Evolutionary conservation across 1,284 basidiomycete species (phyloP).

Genomic region (Baeospora myosura): DNA sequence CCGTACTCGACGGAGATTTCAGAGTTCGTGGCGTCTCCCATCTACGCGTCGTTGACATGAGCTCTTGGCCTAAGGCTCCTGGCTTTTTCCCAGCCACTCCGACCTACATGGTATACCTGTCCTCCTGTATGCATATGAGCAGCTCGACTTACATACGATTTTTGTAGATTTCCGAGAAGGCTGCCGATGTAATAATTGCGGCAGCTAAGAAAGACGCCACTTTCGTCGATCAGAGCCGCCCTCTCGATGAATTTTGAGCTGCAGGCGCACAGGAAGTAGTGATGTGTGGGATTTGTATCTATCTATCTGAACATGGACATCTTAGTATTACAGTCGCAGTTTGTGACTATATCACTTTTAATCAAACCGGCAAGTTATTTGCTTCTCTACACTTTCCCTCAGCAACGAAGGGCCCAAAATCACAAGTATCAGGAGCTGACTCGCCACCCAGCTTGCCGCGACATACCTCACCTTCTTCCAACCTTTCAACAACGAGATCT

Average conservation of each 20-base stretch:
- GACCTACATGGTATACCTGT: constrained; percentile 23
- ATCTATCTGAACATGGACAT: too few relatives aligned
- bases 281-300: too few relatives aligned
- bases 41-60: constrained; percentile 24
- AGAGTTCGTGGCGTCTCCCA: constrained; percentile 20
- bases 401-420: constrained; percentile 67
- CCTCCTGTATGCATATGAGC: background rate
- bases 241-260: too few relatives aligned
- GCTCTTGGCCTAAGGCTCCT: constrained; percentile 23
- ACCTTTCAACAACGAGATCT: constrained; percentile 56
- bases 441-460: constrained; percentile 57
- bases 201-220: too few relatives aligned
- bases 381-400: constrained; percentile 28
- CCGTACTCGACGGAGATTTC: constrained; percentile 24
- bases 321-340: too few relatives aligned
- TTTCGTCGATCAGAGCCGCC: too few relatives aligned
- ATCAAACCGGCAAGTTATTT: constrained; percentile 26
- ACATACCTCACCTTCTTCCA: constrained; percentile 64
- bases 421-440: constrained; percentile 69
- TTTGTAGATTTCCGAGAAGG: constrained; percentile 24
- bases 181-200: constrained; percentile 21
- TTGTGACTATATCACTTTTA: too few relatives aligned
- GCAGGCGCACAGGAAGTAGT: too few relatives aligned
- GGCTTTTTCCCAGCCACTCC: constrained; percentile 25
- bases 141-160: background rate